Base-by-base conservation (phyloP, 495 filamentous ascomycete genomes). In the Annulohypoxylon stygium region DNA sequence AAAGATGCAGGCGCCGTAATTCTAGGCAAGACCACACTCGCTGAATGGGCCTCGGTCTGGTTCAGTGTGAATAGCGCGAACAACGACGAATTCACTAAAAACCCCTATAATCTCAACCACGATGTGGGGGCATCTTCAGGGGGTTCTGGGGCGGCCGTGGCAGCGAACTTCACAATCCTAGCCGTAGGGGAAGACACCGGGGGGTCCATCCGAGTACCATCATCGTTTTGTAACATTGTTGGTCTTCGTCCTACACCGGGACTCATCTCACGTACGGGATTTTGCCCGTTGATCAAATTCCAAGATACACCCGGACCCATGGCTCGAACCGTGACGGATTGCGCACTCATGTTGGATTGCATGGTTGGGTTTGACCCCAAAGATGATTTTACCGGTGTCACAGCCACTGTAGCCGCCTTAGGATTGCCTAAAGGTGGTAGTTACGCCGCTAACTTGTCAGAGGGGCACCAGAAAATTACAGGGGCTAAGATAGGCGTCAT, bases 1-100 rank as follows among this genome's bases (percentile, higher is more conserved):
- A 79, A 86, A 61, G 79, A 80, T 11, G 79, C 77, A 11, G 81
- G 81, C 10, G 78, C 78, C 8, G 77, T 88, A 39, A 81, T 88
- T 36, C 75, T 88, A 14, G 81, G 81, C n/a, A 78, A 82, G 55
- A 73, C 77, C 0, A 67, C 63, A 8, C 53, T 67, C n/a, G 63
- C 69, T 34, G 69, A 72, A 63, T 72, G 69, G 69, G 63, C 63
- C 2, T 62, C 69, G 1, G 63, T 67, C n/a, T 67, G 63, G 63
- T 72, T 67, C 30, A 72, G 69, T 11, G 25, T 25, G 20, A 71
- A 67, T 5, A 39, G 78, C 37, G 41, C 73, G 73, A 76, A 39
- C 10, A 59, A 69, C 47, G 73, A 73, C 23, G 51, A 70, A n/a
- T 64, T 71, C 37, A 70, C 67, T 9, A 54, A 74, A 53, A 75